Percentiles rank a stretch among this genome's conserved stretches.
Conservation (phyloP, 2,329 filamentous ascomycete genomes). For the Meredithiella fracta region DNA sequence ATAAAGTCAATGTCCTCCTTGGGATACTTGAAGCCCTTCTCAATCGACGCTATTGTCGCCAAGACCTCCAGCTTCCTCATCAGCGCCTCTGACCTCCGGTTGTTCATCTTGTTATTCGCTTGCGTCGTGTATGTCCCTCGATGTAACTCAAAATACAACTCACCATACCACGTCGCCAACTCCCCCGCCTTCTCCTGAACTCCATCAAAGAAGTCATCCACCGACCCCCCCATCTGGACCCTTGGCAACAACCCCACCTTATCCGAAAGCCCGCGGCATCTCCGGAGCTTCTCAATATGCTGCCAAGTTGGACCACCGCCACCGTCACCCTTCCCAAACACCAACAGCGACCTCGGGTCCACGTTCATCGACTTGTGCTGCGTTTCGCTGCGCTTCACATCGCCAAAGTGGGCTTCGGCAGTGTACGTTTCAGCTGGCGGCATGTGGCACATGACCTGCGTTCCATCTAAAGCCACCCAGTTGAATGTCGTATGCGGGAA, state of each 20-base stretch:
- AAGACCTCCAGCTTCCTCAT: conserved; percentile 78
- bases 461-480: conserved; percentile 91
- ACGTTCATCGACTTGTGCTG: conserved; percentile 95
- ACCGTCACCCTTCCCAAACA: conserved; percentile 93
- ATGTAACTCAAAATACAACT: conserved; percentile 95
- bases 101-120: conserved; percentile 92
- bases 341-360: conserved; percentile 74
- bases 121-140: conserved; percentile 95
- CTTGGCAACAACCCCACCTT: conserved; percentile 68
- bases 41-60: conserved; percentile 69
- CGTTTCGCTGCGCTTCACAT: conserved; percentile 73
- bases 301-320: conserved; percentile 89
- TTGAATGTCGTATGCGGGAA: conserved; percentile 99
- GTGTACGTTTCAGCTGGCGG: conserved; percentile 91
- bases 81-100: conserved; percentile 69
- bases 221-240: conserved; percentile 73
- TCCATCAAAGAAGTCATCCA: conserved; percentile 84
- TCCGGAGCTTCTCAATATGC: conserved; percentile 84
- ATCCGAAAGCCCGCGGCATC: conserved; percentile 83
- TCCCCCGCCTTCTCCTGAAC: conserved; percentile 64
- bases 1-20: conserved; percentile 88
- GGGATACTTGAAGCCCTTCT: conserved; percentile 59
- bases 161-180: conserved; percentile 92
- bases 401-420: conserved; percentile 83
- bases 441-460: conserved; percentile 97